These are phyloP conservation scores for Aspergillus uvarum DNA, from an alignment of 2,329 filamentous ascomycete species.

Conservation along the genomic window DNA sequence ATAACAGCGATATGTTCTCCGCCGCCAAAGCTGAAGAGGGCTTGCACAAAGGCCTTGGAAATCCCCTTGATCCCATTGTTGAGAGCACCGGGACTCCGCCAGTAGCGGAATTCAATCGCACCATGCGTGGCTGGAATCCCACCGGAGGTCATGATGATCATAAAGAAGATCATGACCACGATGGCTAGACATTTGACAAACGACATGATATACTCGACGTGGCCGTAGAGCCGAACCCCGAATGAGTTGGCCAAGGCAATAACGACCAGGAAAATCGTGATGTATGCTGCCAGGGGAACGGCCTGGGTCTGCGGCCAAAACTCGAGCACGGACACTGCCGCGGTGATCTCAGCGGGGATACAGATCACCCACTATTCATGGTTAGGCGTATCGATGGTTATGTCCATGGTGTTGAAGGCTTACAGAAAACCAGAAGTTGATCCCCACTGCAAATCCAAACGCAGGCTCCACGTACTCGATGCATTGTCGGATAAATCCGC, in stretches of 20 bases:
- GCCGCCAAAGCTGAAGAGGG: slow-evolving; percentile 35
- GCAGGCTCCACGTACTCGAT: slow-evolving; percentile 30
- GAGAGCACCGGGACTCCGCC: slow-evolving; percentile 30
- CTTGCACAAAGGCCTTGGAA: slow-evolving; percentile 36
- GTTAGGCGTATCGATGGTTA: neutral
- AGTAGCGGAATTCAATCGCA: slow-evolving; percentile 34
- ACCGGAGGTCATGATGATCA: slow-evolving; percentile 39
- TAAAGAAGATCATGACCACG: slow-evolving; percentile 35
- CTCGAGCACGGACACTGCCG: slow-evolving; percentile 33
- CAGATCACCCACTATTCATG: slow-evolving; percentile 1
- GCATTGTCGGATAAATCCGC: slow-evolving; percentile 35
- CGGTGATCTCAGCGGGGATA: slow-evolving; percentile 35
- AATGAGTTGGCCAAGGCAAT: slow-evolving; percentile 31
- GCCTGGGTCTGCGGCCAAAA: slow-evolving; percentile 32
- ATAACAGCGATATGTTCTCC: slow-evolving; percentile 36
- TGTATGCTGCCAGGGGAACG: slow-evolving; percentile 33
- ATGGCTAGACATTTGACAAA: slow-evolving; percentile 34
- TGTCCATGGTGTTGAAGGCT: slow-evolving; percentile 19
- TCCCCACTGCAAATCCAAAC: slow-evolving; percentile 35
- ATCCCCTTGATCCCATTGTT: slow-evolving; percentile 37
- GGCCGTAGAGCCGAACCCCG: slow-evolving; percentile 30
- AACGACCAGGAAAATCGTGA: slow-evolving; percentile 33
- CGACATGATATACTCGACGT: slow-evolving; percentile 24
- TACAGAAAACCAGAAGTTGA: slow-evolving; percentile 37
- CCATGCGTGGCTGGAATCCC: slow-evolving; percentile 34